Evolutionary conservation across 108 stramenopile genomes (phyloP).

Genomic region (Nannochloropsis gaditana): DNA sequence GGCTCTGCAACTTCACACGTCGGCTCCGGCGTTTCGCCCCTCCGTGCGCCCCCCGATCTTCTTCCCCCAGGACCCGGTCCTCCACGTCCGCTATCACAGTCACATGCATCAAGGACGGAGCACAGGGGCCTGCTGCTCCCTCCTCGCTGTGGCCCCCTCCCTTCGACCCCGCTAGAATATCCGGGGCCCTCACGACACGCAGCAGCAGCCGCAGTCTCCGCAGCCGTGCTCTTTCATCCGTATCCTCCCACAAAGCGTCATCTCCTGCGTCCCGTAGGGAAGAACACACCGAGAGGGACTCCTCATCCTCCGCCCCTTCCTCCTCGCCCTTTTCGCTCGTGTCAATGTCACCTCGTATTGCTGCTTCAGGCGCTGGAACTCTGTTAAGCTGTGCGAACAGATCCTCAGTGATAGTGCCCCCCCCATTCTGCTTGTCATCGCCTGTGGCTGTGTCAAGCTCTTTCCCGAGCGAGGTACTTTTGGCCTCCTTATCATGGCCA

Average conservation of each 20-base stretch:
- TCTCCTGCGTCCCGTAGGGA: background rate
- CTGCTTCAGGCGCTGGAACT: too few species aligned
- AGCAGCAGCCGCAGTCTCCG: background rate
- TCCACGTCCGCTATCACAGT: background rate
- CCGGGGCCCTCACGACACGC: background rate
- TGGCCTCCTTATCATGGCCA: too few species aligned
- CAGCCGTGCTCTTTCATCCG: background rate
- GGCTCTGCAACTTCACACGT: conserved; percentile 1
- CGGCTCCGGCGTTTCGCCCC: background rate
- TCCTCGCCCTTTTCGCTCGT: background rate
- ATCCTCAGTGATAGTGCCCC: too few species aligned
- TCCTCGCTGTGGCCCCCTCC: background rate
- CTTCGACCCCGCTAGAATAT: background rate
- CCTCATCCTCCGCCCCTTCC: background rate
- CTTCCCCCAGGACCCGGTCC: background rate
- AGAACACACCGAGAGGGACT: background rate
- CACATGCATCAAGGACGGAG: background rate
- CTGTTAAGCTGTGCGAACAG: too few species aligned
- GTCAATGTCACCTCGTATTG: too few species aligned
- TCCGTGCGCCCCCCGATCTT: background rate
- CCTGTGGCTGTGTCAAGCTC: too few species aligned
- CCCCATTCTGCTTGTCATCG: too few species aligned
- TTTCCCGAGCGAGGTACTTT: too few species aligned
- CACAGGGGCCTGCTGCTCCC: background rate
- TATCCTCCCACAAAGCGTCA: background rate